phyloP scores from a whole-genome alignment of 306 rosid genomes.

The Senna tora region DNA sequence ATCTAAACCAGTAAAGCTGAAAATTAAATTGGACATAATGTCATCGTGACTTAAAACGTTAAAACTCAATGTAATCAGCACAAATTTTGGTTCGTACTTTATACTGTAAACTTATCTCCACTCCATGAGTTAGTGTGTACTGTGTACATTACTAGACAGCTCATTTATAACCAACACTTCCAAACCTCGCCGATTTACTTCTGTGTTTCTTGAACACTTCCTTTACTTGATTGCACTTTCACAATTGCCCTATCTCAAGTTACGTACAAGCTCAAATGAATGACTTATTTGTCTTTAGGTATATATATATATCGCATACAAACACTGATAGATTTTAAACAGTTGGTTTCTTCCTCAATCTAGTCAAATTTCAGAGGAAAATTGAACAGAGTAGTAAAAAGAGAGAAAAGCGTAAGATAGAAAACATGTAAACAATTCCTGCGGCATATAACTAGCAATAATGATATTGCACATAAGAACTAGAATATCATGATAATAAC shows the following conservation, averaged over 20 bases:
- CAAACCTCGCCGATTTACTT: background rate
- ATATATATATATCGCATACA: constrained; percentile 4
- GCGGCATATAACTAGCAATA: background rate
- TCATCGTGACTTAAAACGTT: constrained; percentile 9
- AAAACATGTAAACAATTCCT: background rate
- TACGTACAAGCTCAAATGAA: background rate
- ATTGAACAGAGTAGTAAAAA: background rate
- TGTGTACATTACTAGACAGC: background rate
- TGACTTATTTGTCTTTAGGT: background rate
- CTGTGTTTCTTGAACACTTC: background rate
- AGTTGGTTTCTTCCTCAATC: background rate
- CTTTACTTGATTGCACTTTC: constrained; percentile 12
- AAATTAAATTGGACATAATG: constrained; percentile 9
- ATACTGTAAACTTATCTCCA: background rate
- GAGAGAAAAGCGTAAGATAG: constrained; percentile 5
- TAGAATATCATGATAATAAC: too few relatives aligned
- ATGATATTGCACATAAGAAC: background rate
- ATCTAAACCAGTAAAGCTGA: background rate
- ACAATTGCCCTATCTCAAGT: constrained; percentile 17
- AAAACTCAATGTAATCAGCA: background rate
- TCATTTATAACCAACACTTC: background rate
- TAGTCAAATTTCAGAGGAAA: constrained; percentile 10
- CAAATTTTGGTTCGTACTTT: background rate
- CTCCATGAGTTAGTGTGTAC: background rate
- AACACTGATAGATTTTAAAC: background rate